Evolutionary conservation across 768 basidiomycete genomes (phyloP).

Genomic region (Tylopilus intermedius): DNA sequence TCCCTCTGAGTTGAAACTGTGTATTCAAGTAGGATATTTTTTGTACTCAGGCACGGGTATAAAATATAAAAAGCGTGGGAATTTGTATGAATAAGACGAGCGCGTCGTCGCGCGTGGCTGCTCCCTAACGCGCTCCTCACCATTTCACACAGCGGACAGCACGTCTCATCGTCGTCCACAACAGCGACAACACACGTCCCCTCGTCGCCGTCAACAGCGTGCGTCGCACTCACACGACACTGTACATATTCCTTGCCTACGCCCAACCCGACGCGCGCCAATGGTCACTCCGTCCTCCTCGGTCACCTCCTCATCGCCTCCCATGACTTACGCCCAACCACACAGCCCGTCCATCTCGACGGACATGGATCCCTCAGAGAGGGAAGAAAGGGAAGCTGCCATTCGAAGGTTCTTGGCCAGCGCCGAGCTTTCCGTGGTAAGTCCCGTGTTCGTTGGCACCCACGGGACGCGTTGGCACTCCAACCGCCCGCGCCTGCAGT

Average conservation of each 20-base stretch:
- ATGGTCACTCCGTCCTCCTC: slow-evolving; percentile 83
- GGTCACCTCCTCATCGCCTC: slow-evolving; percentile 77
- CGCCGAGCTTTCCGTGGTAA: slow-evolving; percentile 76
- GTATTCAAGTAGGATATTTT: slow-evolving; percentile 15
- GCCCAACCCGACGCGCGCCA: slow-evolving; percentile 26
- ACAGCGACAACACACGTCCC: slow-evolving; percentile 24
- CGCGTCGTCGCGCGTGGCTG: slow-evolving; percentile 34
- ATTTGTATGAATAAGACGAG: slow-evolving; percentile 34
- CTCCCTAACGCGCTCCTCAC: slow-evolving; percentile 37
- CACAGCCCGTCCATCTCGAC: slow-evolving; percentile 37
- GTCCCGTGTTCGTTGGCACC: slow-evolving; percentile 34
- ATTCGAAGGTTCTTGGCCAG: slow-evolving; percentile 73
- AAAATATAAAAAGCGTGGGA: slow-evolving; percentile 29
- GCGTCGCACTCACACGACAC: slow-evolving; percentile 15
- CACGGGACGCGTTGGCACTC: slow-evolving; percentile 46
- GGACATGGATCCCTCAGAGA: slow-evolving; percentile 41
- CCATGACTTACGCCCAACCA: slow-evolving; percentile 55
- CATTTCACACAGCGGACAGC: slow-evolving; percentile 36
- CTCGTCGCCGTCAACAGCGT: slow-evolving; percentile 7
- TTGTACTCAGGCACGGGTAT: slow-evolving; percentile 21
- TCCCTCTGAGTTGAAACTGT: slow-evolving; percentile 2
- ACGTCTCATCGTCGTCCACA: slow-evolving; percentile 29
- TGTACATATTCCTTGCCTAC: slow-evolving; percentile 11
- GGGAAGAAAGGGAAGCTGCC: slow-evolving; percentile 60
- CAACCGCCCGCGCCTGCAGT: slow-evolving; percentile 21